phyloP scores from a whole-genome alignment of 192 early-diverging fungal species.

The Coemansia sp. region DNA sequence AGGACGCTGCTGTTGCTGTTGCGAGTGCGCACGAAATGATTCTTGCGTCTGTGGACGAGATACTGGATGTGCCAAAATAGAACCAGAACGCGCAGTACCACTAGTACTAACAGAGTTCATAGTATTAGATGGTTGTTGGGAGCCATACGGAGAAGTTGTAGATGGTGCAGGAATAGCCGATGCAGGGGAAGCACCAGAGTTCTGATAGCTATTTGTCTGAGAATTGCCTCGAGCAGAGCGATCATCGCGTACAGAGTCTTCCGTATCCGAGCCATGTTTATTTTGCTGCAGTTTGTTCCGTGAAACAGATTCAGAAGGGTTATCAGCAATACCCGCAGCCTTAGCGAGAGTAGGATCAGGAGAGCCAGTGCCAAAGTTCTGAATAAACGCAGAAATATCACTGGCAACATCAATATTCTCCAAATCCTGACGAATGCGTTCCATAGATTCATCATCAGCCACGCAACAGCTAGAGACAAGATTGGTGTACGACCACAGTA shows the following conservation, averaged over 20 bases:
- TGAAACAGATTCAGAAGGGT: background rate
- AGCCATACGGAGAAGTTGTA: background rate
- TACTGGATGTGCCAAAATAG: constrained; percentile 11
- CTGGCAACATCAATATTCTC: constrained; percentile 62
- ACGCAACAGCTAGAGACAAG: constrained; percentile 68
- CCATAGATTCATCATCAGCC: constrained; percentile 75
- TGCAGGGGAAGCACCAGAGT: background rate
- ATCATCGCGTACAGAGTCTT: too few relatives aligned
- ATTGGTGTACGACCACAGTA: constrained; percentile 72
- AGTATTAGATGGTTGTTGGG: constrained; percentile 4
- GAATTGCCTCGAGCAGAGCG: background rate
- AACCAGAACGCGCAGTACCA: constrained; percentile 30
- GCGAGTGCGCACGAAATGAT: constrained; percentile 9
- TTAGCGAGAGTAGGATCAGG: constrained; percentile 26
- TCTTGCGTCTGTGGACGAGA: constrained; percentile 33
- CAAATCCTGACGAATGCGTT: constrained; percentile 65
- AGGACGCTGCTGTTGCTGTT: constrained; percentile 28
- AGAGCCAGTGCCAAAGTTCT: constrained; percentile 61
- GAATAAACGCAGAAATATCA: constrained; percentile 66
- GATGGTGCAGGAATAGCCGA: constrained; percentile 24
- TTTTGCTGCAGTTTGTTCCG: constrained; percentile 2
- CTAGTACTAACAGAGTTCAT: constrained; percentile 20
- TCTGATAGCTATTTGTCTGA: background rate
- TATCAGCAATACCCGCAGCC: constrained; percentile 9
- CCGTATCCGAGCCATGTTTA: background rate